Evolutionary conservation across 768 basidiomycete species (phyloP), one percentile per base, ranked within the genome.

Genomic region (Boletus speciosus): DNA sequence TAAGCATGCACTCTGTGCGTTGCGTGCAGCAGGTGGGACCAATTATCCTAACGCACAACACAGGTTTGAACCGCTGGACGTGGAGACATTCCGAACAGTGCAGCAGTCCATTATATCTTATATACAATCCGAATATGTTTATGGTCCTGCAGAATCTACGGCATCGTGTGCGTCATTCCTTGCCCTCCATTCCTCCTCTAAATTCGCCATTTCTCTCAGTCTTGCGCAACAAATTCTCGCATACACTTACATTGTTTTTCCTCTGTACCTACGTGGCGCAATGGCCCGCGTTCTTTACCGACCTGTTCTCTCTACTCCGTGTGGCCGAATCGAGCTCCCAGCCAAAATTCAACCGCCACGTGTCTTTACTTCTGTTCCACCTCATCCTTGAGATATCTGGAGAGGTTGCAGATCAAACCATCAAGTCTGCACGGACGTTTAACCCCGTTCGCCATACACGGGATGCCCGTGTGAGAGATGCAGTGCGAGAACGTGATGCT

Each of bases 361-460:
- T 96, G 32, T 89, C 89, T 21, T 79, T 94, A 29, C 81, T 99
- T 54, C 85, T 97, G 69, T 90, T 98, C 69, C 93, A 90, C 64
- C 78, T 98, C 61, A 78, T 99, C 41, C 84, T 90, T 55, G 97
- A 99, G 70, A 95, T 98, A 50, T 95, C 94, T 0, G 90, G 90
- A 12, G 97, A 99, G 71, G 90, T 98, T n/a, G 93, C 93, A 47
- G 97, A 99, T 74, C 89, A 92, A 64, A 83, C 93, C 57, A 84
- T 98, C 63, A 93, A 96, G 72, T 81, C 90, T 47, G 95, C 94
- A 14, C 79, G 95, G 47, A 69, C 82, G 40, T 93, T 81, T 67
- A 84, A 77, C 50, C 73, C 78, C 8, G 81, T 77, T 46, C 81
- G 97, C 45, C 86, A 93, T 66, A 76, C 79, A 42, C 83, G 93